Evolutionary conservation across 1,139 yeast genomes (phyloP).

Genomic region (Yamadazyma dendronema): DNA sequence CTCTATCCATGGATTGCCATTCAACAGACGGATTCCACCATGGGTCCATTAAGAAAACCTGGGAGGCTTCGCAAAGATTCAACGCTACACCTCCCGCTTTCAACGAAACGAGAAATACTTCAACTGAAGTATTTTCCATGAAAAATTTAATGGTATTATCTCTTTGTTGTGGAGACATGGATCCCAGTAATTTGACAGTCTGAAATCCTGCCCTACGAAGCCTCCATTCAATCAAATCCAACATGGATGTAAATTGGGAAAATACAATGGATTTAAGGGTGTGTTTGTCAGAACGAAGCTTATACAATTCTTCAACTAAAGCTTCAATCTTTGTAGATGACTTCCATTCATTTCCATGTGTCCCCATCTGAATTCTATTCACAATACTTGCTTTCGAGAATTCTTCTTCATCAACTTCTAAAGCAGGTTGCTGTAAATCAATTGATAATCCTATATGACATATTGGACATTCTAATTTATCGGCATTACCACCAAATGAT

Average conservation of each 20-base stretch:
- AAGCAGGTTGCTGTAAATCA: constrained; percentile 82
- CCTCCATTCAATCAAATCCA: constrained; percentile 94
- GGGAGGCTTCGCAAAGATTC: constrained; percentile 94
- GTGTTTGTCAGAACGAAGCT: constrained; percentile 77
- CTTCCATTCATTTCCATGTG: constrained; percentile 76
- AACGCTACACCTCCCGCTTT: constrained; percentile 99
- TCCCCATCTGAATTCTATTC: constrained; percentile 75
- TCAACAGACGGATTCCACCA: constrained; percentile 99
- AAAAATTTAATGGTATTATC: constrained; percentile 87
- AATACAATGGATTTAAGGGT: constrained; percentile 95
- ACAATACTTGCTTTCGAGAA: constrained; percentile 82
- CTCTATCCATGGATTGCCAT: constrained; percentile 98
- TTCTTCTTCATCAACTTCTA: constrained; percentile 67
- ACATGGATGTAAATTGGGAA: constrained; percentile 95
- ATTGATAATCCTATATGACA: constrained; percentile 92
- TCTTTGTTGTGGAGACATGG: constrained; percentile 94
- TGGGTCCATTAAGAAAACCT: constrained; percentile 91
- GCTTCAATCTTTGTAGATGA: constrained; percentile 97
- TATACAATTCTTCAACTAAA: constrained; percentile 85
- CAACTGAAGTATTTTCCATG: constrained; percentile 89
- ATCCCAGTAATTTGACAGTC: constrained; percentile 91
- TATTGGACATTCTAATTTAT: constrained; percentile 82
- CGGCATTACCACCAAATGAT: constrained; percentile 63
- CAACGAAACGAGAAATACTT: constrained; percentile 87
- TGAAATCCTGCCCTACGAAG: constrained; percentile 89